A percentile compares a stretch with the other conserved stretches of the same genome.
These are phyloP conservation scores for Waltergamsia citrina DNA, from an alignment of 2,329 filamentous ascomycete species.

Conservation along the genomic window DNA sequence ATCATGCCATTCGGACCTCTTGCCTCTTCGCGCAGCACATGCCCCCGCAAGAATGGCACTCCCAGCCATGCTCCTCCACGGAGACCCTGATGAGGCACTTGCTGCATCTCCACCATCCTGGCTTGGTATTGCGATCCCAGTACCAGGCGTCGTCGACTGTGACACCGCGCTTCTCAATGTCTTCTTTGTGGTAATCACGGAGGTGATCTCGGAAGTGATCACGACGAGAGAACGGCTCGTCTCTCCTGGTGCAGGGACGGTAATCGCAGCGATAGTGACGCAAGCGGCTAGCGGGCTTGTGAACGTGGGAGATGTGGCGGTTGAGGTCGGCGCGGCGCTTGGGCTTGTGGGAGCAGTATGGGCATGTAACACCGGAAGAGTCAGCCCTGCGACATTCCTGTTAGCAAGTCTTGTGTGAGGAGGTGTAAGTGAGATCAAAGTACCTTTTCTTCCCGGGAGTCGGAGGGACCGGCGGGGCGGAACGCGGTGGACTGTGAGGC, in stretches of 20 bases:
- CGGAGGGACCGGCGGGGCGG: background rate
- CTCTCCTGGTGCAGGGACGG: slow-evolving; percentile 31
- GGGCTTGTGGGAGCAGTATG: slow-evolving; percentile 29
- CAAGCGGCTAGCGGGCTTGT: slow-evolving; percentile 30
- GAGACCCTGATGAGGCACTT: slow-evolving; percentile 38
- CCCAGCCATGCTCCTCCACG: slow-evolving; percentile 28
- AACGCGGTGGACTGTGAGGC: too few relatives aligned
- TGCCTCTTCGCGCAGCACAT: slow-evolving; percentile 1
- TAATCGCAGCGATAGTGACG: slow-evolving; percentile 42
- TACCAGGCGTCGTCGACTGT: slow-evolving; percentile 26
- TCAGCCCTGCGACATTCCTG: too few relatives aligned
- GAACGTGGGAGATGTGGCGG: slow-evolving; percentile 40
- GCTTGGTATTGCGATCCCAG: slow-evolving; percentile 24
- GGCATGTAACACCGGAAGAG: slow-evolving; percentile 6
- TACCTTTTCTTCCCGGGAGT: background rate
- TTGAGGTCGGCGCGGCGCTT: slow-evolving; percentile 44
- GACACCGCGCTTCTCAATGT: slow-evolving; percentile 36
- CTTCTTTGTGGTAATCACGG: slow-evolving; percentile 45
- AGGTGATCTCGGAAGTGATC: slow-evolving; percentile 51
- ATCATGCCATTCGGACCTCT: background rate
- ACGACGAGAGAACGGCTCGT: slow-evolving; percentile 38
- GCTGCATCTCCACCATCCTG: slow-evolving; percentile 44
- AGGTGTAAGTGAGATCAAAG: too few relatives aligned
- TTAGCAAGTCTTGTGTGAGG: too few relatives aligned
- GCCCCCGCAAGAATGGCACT: slow-evolving; percentile 35